Evolutionary conservation across 208 protist genomes (phyloP).

Genomic region (Baffinella frigidus): DNA sequence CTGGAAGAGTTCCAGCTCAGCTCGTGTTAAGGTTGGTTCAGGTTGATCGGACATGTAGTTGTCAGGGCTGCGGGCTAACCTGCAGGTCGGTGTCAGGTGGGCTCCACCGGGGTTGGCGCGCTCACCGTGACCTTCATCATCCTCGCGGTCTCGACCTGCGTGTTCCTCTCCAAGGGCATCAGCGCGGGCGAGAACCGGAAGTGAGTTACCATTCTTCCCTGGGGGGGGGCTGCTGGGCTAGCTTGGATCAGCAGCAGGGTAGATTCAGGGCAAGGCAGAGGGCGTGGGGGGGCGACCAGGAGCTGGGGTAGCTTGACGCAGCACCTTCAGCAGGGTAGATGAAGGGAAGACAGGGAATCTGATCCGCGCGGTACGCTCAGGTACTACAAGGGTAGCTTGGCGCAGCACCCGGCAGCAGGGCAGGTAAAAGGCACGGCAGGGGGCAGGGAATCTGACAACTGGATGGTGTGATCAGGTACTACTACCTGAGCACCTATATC

Average conservation of each 20-base stretch:
- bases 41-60: background rate
- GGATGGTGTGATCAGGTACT: conserved; percentile 37
- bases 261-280: no score
- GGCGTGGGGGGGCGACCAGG: no score
- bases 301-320: no score
- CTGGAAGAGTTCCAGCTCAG: background rate
- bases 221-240: background rate
- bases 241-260: no score
- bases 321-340: no score
- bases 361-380: no score
- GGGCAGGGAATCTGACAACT: no score
- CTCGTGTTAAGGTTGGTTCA: background rate
- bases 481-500: conserved; percentile 29
- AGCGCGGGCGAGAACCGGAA: conserved; percentile 7
- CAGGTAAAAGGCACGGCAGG: no score
- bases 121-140: conserved; percentile 40
- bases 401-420: no score
- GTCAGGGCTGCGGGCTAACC: background rate
- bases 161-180: conserved; percentile 29
- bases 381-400: no score
- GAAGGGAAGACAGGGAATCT: no score
- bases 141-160: background rate
- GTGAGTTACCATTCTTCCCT: conserved; percentile 23
- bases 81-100: background rate
- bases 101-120: conserved; percentile 54